Conservation (phyloP, 2,329 filamentous ascomycete genomes). For the Alternaria gaisen region DNA sequence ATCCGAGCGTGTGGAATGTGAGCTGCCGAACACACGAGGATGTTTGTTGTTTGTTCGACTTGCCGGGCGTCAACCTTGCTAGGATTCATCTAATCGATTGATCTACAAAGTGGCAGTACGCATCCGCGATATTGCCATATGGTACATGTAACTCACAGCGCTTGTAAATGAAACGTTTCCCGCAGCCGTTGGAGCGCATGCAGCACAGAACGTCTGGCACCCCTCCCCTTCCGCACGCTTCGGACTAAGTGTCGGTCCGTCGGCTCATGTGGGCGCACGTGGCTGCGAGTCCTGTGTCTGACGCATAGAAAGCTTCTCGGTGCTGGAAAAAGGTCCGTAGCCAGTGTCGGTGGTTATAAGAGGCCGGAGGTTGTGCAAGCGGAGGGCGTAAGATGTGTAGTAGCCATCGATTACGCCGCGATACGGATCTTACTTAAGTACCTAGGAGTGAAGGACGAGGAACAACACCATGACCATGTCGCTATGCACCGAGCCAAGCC, state of each 20-base stretch:
- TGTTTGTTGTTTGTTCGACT: background rate
- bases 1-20: background rate
- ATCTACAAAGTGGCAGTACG: background rate
- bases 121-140: background rate
- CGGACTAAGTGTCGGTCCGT: background rate
- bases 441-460: background rate
- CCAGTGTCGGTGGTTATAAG: background rate
- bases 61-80: background rate
- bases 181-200: background rate
- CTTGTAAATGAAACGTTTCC: background rate
- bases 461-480: background rate
- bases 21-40: background rate
- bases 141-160: background rate
- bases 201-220: background rate
- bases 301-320: background rate
- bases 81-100: background rate
- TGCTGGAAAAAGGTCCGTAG: background rate
- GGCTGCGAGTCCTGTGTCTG: background rate
- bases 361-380: background rate
- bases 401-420: background rate
- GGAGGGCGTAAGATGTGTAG: background rate
- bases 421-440: background rate
- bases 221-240: background rate
- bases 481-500: background rate
- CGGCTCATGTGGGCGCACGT: background rate